Percentiles rank a stretch among this genome's conserved stretches.
Evolutionary conservation across 768 basidiomycete genomes (phyloP).

Genomic region (Guyanaporus albipodus): DNA sequence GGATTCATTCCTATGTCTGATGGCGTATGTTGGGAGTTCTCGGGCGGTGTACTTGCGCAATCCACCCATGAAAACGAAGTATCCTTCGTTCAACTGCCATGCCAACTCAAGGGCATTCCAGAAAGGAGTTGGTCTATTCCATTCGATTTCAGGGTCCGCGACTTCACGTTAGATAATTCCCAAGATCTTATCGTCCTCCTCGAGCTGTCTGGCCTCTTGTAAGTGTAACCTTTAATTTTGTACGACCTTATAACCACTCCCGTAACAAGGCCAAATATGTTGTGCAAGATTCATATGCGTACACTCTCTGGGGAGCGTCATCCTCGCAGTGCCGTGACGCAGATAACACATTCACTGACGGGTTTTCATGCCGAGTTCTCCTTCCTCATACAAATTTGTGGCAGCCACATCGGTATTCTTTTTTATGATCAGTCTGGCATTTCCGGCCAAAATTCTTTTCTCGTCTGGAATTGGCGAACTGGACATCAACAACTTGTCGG

Average conservation of each 20-base stretch:
- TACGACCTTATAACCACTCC: not conserved
- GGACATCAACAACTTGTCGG: conserved; percentile 29
- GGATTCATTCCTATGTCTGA: conserved; percentile 11
- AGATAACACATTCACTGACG: conserved; percentile 12
- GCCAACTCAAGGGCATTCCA: conserved; percentile 25
- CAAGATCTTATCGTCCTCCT: conserved; percentile 34
- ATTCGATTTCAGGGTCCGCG: conserved; percentile 28
- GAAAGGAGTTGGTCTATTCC: conserved; percentile 26
- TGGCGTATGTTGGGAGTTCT: conserved; percentile 33
- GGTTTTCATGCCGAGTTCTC: conserved; percentile 1
- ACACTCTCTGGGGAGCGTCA: conserved; percentile 30
- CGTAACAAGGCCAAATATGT: conserved; percentile 13
- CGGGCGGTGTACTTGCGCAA: conserved; percentile 34
- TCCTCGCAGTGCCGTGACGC: conserved; percentile 14
- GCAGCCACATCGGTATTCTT: conserved; percentile 29
- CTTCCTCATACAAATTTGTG: conserved; percentile 33
- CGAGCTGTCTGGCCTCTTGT: conserved; percentile 20
- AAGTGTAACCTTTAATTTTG: conserved; percentile 5
- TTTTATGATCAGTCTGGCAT: conserved; percentile 11
- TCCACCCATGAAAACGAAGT: conserved; percentile 18
- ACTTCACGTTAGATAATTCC: conserved; percentile 36
- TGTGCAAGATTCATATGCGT: conserved; percentile 28
- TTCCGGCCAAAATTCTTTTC: conserved; percentile 12
- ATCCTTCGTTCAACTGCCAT: conserved; percentile 29
- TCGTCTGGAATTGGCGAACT: conserved; percentile 36